Evolutionary conservation across 768 basidiomycete species (phyloP).

Genomic region (Tricholoma saponaceum): DNA sequence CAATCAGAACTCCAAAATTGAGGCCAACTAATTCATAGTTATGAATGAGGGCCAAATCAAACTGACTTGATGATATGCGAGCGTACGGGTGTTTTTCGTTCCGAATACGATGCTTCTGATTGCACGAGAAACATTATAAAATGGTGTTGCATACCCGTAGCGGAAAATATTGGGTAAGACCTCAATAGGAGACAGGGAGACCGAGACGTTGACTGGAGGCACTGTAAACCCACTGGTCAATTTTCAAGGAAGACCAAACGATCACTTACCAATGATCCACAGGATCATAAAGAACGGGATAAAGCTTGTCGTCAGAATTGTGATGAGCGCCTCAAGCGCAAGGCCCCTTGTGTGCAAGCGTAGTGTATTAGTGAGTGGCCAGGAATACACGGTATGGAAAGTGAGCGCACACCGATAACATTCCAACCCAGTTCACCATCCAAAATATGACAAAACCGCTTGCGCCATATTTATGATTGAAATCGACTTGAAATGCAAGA

Average conservation of each 20-base stretch:
- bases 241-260: background rate
- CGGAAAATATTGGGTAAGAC: constrained; percentile 53
- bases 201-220: constrained; percentile 53
- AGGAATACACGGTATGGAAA: background rate
- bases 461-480: constrained; percentile 45
- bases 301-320: constrained; percentile 51
- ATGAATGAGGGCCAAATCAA: background rate
- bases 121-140: constrained; percentile 65
- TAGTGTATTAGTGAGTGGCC: background rate
- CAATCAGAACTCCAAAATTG: constrained; percentile 58
- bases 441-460: constrained; percentile 63
- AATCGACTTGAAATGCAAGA: constrained; percentile 57
- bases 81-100: constrained; percentile 56
- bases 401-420: constrained; percentile 51
- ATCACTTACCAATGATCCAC: constrained; percentile 59
- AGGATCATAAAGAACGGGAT: constrained; percentile 62
- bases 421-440: constrained; percentile 65
- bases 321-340: constrained; percentile 58
- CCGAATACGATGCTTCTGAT: constrained; percentile 62
- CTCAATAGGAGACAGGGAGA: constrained; percentile 55
- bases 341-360: constrained; percentile 41
- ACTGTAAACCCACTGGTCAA: background rate
- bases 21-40: constrained; percentile 42
- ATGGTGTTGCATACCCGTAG: constrained; percentile 69
- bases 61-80: background rate